These are phyloP conservation scores for Thalassiosira sp. DNA, from an alignment of 352 stramenopile genomes.

Conservation along the genomic window DNA sequence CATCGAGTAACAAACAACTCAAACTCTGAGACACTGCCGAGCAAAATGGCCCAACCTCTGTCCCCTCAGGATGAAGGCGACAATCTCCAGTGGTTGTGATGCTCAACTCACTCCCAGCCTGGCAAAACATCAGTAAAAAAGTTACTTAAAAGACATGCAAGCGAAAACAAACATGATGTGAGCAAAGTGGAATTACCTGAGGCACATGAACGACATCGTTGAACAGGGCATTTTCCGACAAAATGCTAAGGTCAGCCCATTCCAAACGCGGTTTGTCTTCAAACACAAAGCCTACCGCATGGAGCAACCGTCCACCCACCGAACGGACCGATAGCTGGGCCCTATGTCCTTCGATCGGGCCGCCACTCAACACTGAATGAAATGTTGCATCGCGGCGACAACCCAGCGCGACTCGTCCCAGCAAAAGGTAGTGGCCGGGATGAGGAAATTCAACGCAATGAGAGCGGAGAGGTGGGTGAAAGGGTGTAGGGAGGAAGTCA, in stretches of 20 bases:
- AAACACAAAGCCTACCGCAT: conserved; percentile 47
- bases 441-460: conserved; percentile 50
- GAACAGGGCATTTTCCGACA: conserved; percentile 53
- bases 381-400: conserved; percentile 48
- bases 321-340: conserved; percentile 42
- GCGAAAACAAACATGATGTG: not conserved
- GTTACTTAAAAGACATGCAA: too few relatives aligned
- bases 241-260: conserved; percentile 43
- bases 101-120: conserved; percentile 41
- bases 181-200: conserved; percentile 20
- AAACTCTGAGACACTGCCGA: conserved; percentile 42
- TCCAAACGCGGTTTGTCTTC: conserved; percentile 42
- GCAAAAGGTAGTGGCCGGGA: conserved; percentile 41
- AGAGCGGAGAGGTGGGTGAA: conserved; percentile 30
- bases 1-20: conserved; percentile 39
- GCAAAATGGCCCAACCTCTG: conserved; percentile 50
- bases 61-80: conserved; percentile 47
- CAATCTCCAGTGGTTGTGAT: conserved; percentile 50
- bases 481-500: conserved; percentile 44
- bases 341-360: conserved; percentile 44
- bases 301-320: conserved; percentile 36
- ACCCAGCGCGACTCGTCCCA: conserved; percentile 40
- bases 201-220: conserved; percentile 50
- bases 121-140: too few relatives aligned
- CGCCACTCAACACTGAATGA: conserved; percentile 39